Evolutionary conservation across 345 rosid genomes (phyloP), one percentile per base, ranked within the genome.

Genomic region (Camelina sativa): DNA sequence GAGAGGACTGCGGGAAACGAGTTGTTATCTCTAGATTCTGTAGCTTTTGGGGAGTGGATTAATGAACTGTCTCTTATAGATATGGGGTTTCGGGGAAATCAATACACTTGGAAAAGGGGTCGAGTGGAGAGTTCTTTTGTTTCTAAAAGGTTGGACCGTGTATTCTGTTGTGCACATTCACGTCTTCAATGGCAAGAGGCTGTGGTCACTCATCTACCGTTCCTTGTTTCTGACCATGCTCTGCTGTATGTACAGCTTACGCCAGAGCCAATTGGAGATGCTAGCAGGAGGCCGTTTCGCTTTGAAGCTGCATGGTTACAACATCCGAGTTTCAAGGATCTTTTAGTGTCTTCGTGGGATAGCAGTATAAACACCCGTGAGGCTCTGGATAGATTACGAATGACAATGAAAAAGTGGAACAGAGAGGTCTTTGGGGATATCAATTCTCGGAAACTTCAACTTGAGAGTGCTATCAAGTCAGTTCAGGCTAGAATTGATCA

Each of bases 251-350:
- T 43, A 0, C 47, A 43, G 0, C 16, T 43, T 0, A 4, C 6
- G 0, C 47, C n/a, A 0, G 1, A 1, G 0, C 0, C 1, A 0
- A 0, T 0, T 6, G 2, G n/a, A 1, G 5, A 43, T 12, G 6
- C n/a, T 0, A 0, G 1, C 0, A 43, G n/a, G 7, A 43, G 47
- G 2, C 7, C 16, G 0, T 43, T 43, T 4, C 2, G n/a, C 0
- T 43, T 43, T 12, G 47, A 43, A 12, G 47, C 47, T 0, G 47
- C 16, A 1, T 43, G 47, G 47, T 4, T 43, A 0, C 1, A 4
- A 0, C 16, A 43, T 5, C 0, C 6, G 2, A 1, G 16, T 0
- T 43, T 43, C 1, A 43, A 43, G 1, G n/a, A 43, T 0, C 38
- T 34, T 7, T 25, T 25, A 25, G 2, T 11, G 1, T 1, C n/a